Evolutionary conservation across 2,329 filamentous ascomycete species (phyloP).

Genomic region (Fusarium marasasianum): DNA sequence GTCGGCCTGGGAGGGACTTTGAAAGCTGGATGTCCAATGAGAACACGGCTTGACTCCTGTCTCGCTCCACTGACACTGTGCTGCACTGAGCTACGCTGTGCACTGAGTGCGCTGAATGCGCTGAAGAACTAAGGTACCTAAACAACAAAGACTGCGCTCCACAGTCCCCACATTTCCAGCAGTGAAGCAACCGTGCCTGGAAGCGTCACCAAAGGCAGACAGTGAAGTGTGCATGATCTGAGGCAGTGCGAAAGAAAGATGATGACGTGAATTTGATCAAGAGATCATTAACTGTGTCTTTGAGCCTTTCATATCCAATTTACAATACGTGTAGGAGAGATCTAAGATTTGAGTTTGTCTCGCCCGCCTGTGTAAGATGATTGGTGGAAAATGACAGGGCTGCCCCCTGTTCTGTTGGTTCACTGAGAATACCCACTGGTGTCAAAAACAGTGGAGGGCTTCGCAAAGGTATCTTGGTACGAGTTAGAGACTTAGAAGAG

Average conservation of each 20-base stretch:
- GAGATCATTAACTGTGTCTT: accelerated
- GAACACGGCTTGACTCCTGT: no score
- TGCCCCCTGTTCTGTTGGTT: not conserved
- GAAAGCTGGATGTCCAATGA: no score
- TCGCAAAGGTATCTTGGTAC: no score
- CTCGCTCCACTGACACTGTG: no score
- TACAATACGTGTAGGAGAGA: accelerated
- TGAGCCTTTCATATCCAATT: accelerated
- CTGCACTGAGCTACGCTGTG: no score
- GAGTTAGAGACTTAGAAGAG: no score
- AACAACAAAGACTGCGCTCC: not conserved
- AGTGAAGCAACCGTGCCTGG: not conserved
- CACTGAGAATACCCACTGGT: not conserved
- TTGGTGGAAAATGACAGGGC: not conserved
- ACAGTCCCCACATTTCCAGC: not conserved
- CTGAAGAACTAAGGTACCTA: not conserved
- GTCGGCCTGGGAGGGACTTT: no score
- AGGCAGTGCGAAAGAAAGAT: accelerated
- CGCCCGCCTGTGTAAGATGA: not conserved
- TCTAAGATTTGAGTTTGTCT: not conserved
- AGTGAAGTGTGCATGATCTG: not conserved
- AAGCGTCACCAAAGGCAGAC: not conserved
- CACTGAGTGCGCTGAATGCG: not conserved
- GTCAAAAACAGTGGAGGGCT: not conserved
- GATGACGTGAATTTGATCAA: accelerated